A percentile compares a stretch with the other conserved stretches of the same genome.
Evolutionary conservation across 164 flowering plant genomes (phyloP).

Genomic region (Kalanchoe fedtschenkoi): DNA sequence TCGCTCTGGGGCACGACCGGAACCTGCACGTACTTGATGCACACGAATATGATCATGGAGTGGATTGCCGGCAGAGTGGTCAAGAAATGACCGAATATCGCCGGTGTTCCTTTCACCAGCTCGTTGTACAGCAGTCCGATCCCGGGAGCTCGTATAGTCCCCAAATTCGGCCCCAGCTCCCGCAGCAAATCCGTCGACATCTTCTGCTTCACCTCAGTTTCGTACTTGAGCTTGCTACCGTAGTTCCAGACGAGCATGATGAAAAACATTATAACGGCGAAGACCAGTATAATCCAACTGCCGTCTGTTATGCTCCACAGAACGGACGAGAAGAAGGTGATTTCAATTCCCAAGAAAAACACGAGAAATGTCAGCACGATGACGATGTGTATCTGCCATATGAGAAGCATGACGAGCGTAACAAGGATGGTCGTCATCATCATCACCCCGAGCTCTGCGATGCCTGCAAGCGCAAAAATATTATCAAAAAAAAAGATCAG

Average conservation of each 20-base stretch:
- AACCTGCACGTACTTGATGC: constrained; percentile 94
- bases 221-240: constrained; percentile 95
- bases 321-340: constrained; percentile 83
- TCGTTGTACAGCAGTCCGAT: constrained; percentile 92
- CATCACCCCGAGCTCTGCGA: constrained; percentile 94
- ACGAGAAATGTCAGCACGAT: constrained; percentile 52
- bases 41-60: constrained; percentile 91
- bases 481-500: background rate
- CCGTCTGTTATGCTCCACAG: constrained; percentile 76
- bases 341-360: constrained; percentile 75
- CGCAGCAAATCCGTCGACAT: constrained; percentile 79
- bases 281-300: constrained; percentile 91
- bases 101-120: constrained; percentile 86
- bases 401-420: constrained; percentile 92
- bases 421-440: constrained; percentile 87
- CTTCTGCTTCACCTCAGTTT: constrained; percentile 91
- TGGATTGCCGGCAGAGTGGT: constrained; percentile 96
- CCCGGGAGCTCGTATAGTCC: constrained; percentile 93
- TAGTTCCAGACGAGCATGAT: constrained; percentile 94
- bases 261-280: constrained; percentile 61
- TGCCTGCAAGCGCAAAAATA: constrained; percentile 39
- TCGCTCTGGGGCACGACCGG: constrained; percentile 95
- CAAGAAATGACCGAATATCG: constrained; percentile 93
- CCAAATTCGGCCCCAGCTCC: constrained; percentile 75
- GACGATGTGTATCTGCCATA: constrained; percentile 91